Base-by-base conservation (phyloP, 148 eudicot genomes). In the Dianthus caryophyllus region DNA sequence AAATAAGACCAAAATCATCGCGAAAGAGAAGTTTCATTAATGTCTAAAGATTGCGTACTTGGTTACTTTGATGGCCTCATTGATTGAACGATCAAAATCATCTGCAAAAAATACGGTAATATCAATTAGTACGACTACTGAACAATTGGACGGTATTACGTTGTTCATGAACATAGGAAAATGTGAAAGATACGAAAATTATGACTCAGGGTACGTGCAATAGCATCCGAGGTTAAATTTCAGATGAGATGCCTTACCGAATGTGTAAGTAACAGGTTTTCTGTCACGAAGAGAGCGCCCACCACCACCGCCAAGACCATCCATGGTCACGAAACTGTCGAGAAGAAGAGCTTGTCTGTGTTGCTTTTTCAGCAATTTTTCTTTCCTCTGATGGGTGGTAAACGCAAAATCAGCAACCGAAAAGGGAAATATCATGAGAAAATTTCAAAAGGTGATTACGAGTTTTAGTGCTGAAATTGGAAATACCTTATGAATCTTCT, bases 261-360 rank as follows among this genome's bases (percentile, higher is more conserved):
- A 94, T 68, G 98, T 94, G 77, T 94, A 94, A 17, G 97, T 88
- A 66, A 94, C 96, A 65, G 87, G 92, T 74, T 94, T 94, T 75
- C 98, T 82, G 69, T 83, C 98, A 74, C 97, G 98, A 63, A 90
- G 92, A 33, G 97, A 88, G 48, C 97, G 95, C 36, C 98, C 98
- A 62, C 81, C 80, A 74, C 57, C 98, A 62, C 81, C 80, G 72
- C 57, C 87, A 74, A 90, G 72, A 48, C 88, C 98, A 79, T 94
- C 92, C 81, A 88, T 76, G 22, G 48, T 65, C 26, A 85, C 80
- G 75, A 76, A 80, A 70, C 63, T 86, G 81, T 90, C 92, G 59
- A 94, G 96, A 75, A 90, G 84, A 70, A 94, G 87, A 75, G 97
- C 97, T 82, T 87, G 81, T 71, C 98, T 77, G 38, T 94, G 98